Conservation (phyloP, 805 yeast genomes). For the Candida odintsovae region DNA sequence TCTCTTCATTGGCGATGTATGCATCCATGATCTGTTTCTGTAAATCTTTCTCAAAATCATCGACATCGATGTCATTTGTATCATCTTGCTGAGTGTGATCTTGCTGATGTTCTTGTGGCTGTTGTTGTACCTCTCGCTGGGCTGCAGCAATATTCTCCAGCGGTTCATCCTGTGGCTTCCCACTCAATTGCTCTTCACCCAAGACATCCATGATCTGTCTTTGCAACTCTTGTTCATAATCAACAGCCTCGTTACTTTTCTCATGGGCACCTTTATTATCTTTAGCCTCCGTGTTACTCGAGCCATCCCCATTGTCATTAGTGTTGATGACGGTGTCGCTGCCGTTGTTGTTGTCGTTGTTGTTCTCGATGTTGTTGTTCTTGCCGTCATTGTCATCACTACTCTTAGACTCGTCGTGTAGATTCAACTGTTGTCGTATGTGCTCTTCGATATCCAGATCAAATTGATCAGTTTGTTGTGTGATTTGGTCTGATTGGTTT, state of each 20-base stretch:
- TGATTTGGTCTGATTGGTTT: background rate
- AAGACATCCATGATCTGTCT: conserved; percentile 16
- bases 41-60: conserved; percentile 17
- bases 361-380: background rate
- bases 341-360: background rate
- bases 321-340: too few species aligned
- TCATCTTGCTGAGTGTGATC: background rate
- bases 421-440: conserved; percentile 7
- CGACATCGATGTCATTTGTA: background rate
- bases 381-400: background rate
- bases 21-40: conserved; percentile 22
- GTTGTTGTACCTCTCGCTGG: background rate
- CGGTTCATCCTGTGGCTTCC: background rate
- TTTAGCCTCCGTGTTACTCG: background rate
- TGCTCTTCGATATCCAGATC: conserved; percentile 4
- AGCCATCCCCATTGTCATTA: background rate
- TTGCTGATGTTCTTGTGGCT: background rate
- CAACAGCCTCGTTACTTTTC: background rate
- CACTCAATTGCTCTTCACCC: conserved; percentile 2
- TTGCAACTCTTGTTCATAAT: conserved; percentile 13
- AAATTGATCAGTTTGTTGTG: background rate
- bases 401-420: background rate
- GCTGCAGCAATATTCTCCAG: background rate
- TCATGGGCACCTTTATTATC: background rate
- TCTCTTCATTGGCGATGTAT: conserved; percentile 6